phyloP scores from a whole-genome alignment of 306 rosid species.

The Lupinus albus region DNA sequence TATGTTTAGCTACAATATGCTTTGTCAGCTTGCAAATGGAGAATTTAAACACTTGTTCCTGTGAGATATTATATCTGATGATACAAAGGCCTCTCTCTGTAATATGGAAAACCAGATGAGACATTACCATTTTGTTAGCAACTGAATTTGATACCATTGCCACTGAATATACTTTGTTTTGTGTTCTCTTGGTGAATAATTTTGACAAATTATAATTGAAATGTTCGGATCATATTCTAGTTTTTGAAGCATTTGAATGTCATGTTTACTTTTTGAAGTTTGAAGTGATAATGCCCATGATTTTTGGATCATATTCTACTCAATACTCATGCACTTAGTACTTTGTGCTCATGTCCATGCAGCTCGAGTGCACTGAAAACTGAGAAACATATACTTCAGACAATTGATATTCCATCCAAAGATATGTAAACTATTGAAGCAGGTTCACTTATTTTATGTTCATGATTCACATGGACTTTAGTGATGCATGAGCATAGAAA shows the following conservation, averaged over 20 bases:
- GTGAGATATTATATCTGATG: constrained; percentile 44
- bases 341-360: constrained; percentile 5
- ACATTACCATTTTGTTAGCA: constrained; percentile 13
- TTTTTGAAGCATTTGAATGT: constrained; percentile 19
- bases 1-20: constrained; percentile 66
- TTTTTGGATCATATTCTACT: too few species aligned
- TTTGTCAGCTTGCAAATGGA: constrained; percentile 84
- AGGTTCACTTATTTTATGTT: too few species aligned
- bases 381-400: not conserved
- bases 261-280: constrained; percentile 18
- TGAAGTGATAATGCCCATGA: too few species aligned
- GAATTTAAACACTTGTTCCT: constrained; percentile 78
- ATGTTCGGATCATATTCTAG: constrained; percentile 6
- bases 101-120: constrained; percentile 27
- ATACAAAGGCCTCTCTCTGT: constrained; percentile 9
- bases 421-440: too few species aligned
- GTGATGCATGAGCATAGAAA: too few species aligned
- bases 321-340: not conserved
- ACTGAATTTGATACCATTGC: not conserved
- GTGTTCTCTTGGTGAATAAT: constrained; percentile 29
- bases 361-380: not conserved
- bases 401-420: not conserved
- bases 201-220: constrained; percentile 20
- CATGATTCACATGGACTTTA: too few species aligned
- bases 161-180: not conserved